phyloP scores from a whole-genome alignment of 164 flowering plant genomes.

The Liriodendron chinense region DNA sequence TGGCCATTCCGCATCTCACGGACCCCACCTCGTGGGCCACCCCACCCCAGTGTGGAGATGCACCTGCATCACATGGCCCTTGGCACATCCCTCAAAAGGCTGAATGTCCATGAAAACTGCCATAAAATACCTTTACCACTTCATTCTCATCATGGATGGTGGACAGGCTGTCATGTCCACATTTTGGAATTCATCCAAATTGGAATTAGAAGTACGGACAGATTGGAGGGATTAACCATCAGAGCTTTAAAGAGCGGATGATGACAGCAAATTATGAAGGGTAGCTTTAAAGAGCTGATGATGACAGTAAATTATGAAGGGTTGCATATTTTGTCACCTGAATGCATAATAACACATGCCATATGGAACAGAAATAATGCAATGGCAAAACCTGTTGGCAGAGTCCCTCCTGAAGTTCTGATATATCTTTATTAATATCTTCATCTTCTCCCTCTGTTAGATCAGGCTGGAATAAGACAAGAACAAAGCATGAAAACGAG shows the following conservation, averaged over 20 bases:
- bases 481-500: neutral
- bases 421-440: conserved; percentile 47
- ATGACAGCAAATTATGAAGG: neutral
- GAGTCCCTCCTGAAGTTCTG: conserved; percentile 44
- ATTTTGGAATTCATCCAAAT: neutral
- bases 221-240: neutral
- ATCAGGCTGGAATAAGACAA: conserved; percentile 57
- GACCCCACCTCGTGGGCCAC: too few relatives aligned
- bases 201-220: too few relatives aligned
- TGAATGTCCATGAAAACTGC: neutral
- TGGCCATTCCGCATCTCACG: too few relatives aligned
- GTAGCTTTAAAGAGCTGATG: neutral
- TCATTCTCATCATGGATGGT: neutral
- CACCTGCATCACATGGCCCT: too few relatives aligned
- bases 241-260: neutral
- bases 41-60: too few relatives aligned
- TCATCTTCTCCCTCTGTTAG: conserved; percentile 77
- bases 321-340: neutral
- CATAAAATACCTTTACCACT: neutral
- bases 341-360: neutral
- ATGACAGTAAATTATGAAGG: neutral
- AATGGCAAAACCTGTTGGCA: conserved; percentile 40
- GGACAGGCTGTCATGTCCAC: neutral
- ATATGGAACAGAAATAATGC: neutral
- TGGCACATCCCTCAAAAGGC: too few relatives aligned